phyloP scores from a whole-genome alignment of 495 filamentous ascomycete species.

The Penicillium coffeae region DNA sequence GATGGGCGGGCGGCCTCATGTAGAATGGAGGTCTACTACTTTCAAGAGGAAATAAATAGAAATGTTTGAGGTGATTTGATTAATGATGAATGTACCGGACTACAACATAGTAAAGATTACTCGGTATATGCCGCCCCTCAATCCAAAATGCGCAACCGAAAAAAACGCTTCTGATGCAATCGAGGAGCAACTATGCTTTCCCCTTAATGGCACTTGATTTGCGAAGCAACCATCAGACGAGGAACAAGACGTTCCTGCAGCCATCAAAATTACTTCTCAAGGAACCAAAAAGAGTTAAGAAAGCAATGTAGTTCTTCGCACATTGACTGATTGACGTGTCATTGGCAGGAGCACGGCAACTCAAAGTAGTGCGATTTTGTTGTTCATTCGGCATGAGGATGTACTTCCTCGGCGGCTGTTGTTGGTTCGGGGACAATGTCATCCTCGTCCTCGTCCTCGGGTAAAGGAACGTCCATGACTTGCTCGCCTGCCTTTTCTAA shows the following conservation, averaged over 20 bases:
- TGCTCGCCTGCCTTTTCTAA: constrained; percentile 72
- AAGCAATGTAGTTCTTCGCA: constrained; percentile 71
- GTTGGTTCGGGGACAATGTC: constrained; percentile 1
- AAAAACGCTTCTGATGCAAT: constrained; percentile 22
- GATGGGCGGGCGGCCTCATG: too few relatives aligned
- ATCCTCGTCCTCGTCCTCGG: constrained; percentile 67
- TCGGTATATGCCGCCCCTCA: constrained; percentile 21
- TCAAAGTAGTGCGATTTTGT: constrained; percentile 75
- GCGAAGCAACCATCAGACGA: constrained; percentile 30
- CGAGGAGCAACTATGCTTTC: constrained; percentile 37
- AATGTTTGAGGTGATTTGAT: too few relatives aligned
- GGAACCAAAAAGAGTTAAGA: constrained; percentile 29
- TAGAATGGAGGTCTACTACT: too few relatives aligned
- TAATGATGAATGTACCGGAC: too few relatives aligned
- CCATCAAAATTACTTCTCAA: constrained; percentile 23
- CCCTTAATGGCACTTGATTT: constrained; percentile 27
- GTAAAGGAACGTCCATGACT: constrained; percentile 78
- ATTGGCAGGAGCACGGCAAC: constrained; percentile 77
- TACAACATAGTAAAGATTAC: constrained; percentile 1
- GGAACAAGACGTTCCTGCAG: constrained; percentile 39
- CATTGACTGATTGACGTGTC: constrained; percentile 89
- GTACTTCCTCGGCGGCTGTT: not conserved
- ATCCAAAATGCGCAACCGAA: constrained; percentile 21
- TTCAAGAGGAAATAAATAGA: too few relatives aligned
- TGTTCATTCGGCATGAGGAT: constrained; percentile 21